Evolutionary conservation across 371 early-diverging fungal genomes (phyloP).

Genomic region (Mortierella sp.): DNA sequence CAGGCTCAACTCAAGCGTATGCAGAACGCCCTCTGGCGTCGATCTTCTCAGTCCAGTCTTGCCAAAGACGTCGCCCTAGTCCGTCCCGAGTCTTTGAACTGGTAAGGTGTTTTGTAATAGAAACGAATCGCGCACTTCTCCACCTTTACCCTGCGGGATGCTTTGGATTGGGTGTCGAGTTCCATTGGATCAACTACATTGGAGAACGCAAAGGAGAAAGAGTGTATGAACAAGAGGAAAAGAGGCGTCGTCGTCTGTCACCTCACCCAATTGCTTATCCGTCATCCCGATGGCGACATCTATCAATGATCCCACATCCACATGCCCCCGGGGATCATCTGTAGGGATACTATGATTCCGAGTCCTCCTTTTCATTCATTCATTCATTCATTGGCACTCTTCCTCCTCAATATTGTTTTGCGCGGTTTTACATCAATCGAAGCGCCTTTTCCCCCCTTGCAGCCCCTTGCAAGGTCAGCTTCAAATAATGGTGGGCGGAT

Average conservation of each 20-base stretch:
- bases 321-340: not conserved
- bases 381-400: too few species aligned
- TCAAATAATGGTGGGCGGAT: not conserved
- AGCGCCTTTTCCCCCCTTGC: not conserved
- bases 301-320: not conserved
- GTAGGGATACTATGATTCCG: too few species aligned
- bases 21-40: slow-evolving; percentile 57
- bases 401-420: not conserved
- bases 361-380: too few species aligned
- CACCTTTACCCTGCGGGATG: too few species aligned
- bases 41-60: slow-evolving; percentile 48
- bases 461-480: not conserved
- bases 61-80: slow-evolving; percentile 54
- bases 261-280: not conserved
- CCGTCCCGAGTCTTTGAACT: slow-evolving; percentile 52
- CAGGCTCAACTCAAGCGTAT: slow-evolving; percentile 47
- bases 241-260: too few species aligned
- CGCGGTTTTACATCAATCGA: not conserved
- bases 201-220: not conserved
- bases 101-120: slow-evolving; percentile 32
- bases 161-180: not conserved
- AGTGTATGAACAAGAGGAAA: not conserved
- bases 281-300: not conserved
- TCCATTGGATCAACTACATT: not conserved
- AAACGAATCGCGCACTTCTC: too few species aligned